Base-by-base conservation (phyloP, 2,329 filamentous ascomycete species). In the Colletotrichum liaoningense region DNA sequence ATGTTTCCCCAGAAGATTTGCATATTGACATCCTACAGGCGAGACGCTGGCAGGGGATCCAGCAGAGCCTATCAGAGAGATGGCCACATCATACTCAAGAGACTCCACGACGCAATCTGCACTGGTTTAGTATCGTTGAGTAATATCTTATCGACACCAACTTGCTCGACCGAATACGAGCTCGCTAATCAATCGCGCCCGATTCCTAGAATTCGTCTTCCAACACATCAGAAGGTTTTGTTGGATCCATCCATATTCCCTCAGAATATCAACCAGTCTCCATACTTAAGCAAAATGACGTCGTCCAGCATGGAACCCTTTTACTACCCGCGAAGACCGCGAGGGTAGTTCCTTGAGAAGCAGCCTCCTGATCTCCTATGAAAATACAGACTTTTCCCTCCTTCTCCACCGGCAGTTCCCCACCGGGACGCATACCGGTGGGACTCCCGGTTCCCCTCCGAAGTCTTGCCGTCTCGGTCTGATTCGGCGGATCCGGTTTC, bases 401-500 rank as follows among this genome's bases (percentile, higher is more conserved):
- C 14, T 59, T 66, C n/a, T 69, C 70, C 70, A 73, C 59, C 54
- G 59, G 52, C 33, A 30, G 22, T 42, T 42, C 12, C 56, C 70
- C 69, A 68, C 63, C 57, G 49, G 49, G 12, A 16, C 35, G 42
- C 30, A 46, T 16, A 30, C 56, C 52, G 69, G 59, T 56, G 28
- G 49, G 30, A 42, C 42, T 54, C 54, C 38, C 65, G 58, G 59
- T 19, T 19, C 9, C 22, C 9, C 42, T 49, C 59, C 59, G 49
- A 52, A 16, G 5, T 26, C 42, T 22, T 42, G 7, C 38, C 38
- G 38, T 42, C 59, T 64, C 70, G 66, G 70, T 46, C 46, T 69
- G 42, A 59, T 59, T 73, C 59, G 70, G 70, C 60, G 60, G 26
- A 30, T 54, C 58, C 42, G 55, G 42, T 26, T 70, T 70, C 60